phyloP scores from a whole-genome alignment of 139 green algal genomes.

The Gonium pectorale region DNA sequence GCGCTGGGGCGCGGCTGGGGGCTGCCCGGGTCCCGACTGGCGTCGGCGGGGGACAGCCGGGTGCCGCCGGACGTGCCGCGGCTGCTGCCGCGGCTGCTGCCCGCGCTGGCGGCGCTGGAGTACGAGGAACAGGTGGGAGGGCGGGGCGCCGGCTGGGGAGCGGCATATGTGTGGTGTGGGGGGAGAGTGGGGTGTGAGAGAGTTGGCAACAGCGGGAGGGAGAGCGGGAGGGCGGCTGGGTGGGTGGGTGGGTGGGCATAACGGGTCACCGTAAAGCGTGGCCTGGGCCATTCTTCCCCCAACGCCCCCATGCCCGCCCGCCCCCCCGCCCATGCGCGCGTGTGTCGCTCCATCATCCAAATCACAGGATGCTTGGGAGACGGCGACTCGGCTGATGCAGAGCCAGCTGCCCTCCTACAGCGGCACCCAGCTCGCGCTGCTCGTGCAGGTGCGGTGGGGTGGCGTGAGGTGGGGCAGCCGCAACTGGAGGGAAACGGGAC shows the following conservation, averaged over 20 bases:
- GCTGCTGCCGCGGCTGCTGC: slow-evolving; percentile 9
- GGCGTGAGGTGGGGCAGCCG: background rate
- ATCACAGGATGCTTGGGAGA: background rate
- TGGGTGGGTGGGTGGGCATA: background rate
- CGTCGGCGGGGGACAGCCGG: background rate
- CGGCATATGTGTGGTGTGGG: background rate
- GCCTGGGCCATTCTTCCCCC: background rate
- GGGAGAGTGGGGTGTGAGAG: too few relatives aligned
- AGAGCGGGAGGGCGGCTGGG: background rate
- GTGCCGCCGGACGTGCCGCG: background rate
- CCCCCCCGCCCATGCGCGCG: background rate
- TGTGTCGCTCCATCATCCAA: too few relatives aligned
- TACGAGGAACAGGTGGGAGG: background rate
- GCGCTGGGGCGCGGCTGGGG: background rate
- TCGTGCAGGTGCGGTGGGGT: slow-evolving; percentile 7
- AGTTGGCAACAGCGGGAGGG: too few relatives aligned
- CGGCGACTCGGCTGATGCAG: background rate
- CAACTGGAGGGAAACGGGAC: background rate
- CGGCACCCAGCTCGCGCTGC: background rate
- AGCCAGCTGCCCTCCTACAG: background rate
- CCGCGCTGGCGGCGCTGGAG: background rate
- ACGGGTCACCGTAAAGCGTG: too few relatives aligned
- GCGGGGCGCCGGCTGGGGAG: background rate
- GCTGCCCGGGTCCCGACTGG: background rate
- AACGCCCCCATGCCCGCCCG: background rate